Base-by-base conservation (phyloP, 805 yeast species). In the Ogataea dorogensis region DNA sequence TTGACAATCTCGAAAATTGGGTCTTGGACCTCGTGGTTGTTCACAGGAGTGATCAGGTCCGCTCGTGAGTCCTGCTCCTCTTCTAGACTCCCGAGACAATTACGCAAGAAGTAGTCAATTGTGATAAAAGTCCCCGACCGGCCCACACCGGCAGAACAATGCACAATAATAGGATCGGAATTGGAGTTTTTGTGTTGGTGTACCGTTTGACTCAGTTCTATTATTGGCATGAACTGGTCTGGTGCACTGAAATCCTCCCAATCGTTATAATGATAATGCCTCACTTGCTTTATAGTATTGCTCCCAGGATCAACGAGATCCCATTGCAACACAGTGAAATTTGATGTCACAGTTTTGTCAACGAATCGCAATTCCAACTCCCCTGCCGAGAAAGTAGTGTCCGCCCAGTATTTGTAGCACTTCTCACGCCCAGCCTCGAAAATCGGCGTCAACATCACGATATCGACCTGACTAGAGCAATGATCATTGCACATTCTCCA, bases 391-490 rank as follows among this genome's bases (percentile, higher is more conserved):
- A 44, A 41, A 17, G 36, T 38, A 7, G 28, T 32, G 3, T 39
- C 48, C 4, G 51, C 43, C 72, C 75, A 70, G 49, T 70, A 70
- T 31, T 53, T 50, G 39, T 40, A 45, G 43, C 77, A 72, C 47
- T 72, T 72, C 15, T 56, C 57, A 21, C 60, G 45, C 2, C 63
- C 63, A 8, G 50, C 44, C 43, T 73, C 79, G 10, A 42, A 47
- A 19, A 86, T 59, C 0, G 93, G 86, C 0, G 94, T 83, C 24
- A 84, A 72, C 91, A 83, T 84, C 11, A 82, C 76, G 8, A 84
- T 64, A 1, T 75, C 73, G 3, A 77, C 70, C 6, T 44, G 38
- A 15, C 44, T 28, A 5, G 33, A 12, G 9, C 52, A 42, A n/a
- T 59, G 48, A 18, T 53, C 47, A 31, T 47, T 45, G 33, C 58